Evolutionary conservation across 2,329 filamentous ascomycete species (phyloP), one percentile per base, ranked within the genome.

Genomic region (Thermochaetoides dissita): DNA sequence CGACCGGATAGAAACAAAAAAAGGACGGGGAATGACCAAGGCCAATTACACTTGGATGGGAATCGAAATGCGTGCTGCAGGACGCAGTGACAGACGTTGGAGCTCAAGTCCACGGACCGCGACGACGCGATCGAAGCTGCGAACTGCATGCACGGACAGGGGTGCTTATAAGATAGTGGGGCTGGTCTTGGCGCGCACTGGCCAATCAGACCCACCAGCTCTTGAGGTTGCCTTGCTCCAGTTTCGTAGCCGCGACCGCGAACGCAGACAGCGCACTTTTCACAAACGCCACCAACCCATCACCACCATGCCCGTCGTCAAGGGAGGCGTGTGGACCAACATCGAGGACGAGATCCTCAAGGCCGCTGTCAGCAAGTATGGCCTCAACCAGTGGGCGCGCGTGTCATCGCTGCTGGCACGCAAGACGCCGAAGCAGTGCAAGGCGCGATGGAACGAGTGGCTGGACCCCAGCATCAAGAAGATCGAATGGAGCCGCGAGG

Each of bases 361-460:
- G 66, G 88, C 87, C 43, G 83, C 84, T 45, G 86, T 94, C 50
- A 91, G 84, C 53, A 94, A 94, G 63, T 94, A 94, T 71, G 87
- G 87, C 39, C 73, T 94, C 47, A 91, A 94, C 59, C 91, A 98
- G 66, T 98, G 91, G 91, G 89, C 91, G 59, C 89, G 91, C 63
- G 91, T 96, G 50, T 95, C 91, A 43, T 96, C 91, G 45, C 76
- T 98, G 51, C 80, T 98, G 51, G 89, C 89, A 59, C 85, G 93
- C 57, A 98, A 98, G 65, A 96, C 91, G 30, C 81, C 91, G 40
- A 98, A 98, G 68, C 91, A 98, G 68, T 98, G 91, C 77, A 98
- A 98, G 68, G 89, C 91, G 47, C 76, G 91, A 67, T 98, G 91
- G 91, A 79, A 81, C 60, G 89, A 98, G 73, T 98, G 91, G 89